Percentiles rank a stretch among this genome's conserved stretches.
phyloP scores from a whole-genome alignment of 2,329 filamentous ascomycete genomes.

The Corinectria fuckeliana region DNA sequence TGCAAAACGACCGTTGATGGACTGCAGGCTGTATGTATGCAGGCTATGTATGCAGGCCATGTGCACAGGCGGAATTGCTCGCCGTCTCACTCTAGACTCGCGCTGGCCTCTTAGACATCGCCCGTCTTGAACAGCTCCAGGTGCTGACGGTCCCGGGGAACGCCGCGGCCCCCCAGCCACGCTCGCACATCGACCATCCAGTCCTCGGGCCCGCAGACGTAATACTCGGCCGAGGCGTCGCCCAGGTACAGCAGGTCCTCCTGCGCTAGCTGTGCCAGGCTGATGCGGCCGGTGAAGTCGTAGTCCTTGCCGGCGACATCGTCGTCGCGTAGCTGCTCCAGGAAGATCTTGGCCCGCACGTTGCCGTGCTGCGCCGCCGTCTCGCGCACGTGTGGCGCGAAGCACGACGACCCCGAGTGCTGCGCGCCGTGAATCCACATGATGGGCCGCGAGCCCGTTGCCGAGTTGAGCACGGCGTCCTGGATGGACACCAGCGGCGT shows the following conservation, averaged over 20 bases:
- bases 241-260: slow-evolving; percentile 61
- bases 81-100: not conserved
- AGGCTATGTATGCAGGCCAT: too few species aligned
- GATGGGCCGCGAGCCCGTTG: slow-evolving; percentile 51
- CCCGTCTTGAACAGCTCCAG: slow-evolving; percentile 74
- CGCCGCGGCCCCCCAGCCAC: slow-evolving; percentile 61
- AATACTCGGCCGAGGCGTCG: slow-evolving; percentile 67
- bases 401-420: slow-evolving; percentile 59
- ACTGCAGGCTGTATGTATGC: not conserved
- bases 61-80: not conserved
- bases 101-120: slow-evolving; percentile 27
- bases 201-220: slow-evolving; percentile 70
- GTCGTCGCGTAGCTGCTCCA: slow-evolving; percentile 53
- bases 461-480: slow-evolving; percentile 54
- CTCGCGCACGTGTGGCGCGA: slow-evolving; percentile 58
- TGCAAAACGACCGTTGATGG: slow-evolving; percentile 13
- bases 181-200: slow-evolving; percentile 71
- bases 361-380: slow-evolving; percentile 47
- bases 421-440: slow-evolving; percentile 69
- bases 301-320: slow-evolving; percentile 62
- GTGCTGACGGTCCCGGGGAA: slow-evolving; percentile 64
- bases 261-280: slow-evolving; percentile 61
- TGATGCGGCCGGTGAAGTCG: slow-evolving; percentile 63
- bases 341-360: slow-evolving; percentile 59
- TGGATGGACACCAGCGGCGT: slow-evolving; percentile 72